Evolutionary conservation across 2,329 filamentous ascomycete species (phyloP).

Genomic region (Pseudogymnoascus verrucosus): DNA sequence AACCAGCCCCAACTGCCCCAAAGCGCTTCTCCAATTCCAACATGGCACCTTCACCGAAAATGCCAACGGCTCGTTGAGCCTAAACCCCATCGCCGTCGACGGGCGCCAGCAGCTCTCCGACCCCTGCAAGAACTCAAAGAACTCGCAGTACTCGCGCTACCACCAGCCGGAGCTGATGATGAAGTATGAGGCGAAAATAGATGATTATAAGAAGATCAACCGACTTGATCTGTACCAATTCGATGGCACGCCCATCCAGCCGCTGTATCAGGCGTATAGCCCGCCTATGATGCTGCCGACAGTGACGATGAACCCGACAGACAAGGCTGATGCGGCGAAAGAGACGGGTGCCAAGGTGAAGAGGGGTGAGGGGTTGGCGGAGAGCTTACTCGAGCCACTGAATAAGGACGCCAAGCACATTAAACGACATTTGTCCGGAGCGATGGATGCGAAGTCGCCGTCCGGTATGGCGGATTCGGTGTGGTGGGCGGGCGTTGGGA

Average conservation of each 20-base stretch:
- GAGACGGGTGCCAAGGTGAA: constrained; percentile 30
- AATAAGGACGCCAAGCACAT: constrained; percentile 26
- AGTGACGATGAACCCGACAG: constrained; percentile 51
- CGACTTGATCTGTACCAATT: constrained; percentile 57
- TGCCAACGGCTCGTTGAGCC: constrained; percentile 47
- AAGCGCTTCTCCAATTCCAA: constrained; percentile 64
- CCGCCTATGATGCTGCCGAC: constrained; percentile 65
- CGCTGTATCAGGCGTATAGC: constrained; percentile 56
- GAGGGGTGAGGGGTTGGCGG: constrained; percentile 26
- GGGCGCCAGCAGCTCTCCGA: constrained; percentile 59
- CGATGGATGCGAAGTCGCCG: constrained; percentile 11
- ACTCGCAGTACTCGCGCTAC: constrained; percentile 55
- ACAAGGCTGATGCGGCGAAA: constrained; percentile 29
- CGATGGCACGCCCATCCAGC: constrained; percentile 57
- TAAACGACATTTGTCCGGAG: constrained; percentile 16
- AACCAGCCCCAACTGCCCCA: constrained; percentile 50
- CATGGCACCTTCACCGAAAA: constrained; percentile 55
- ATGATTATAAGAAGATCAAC: constrained; percentile 52
- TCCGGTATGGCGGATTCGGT: constrained; percentile 22
- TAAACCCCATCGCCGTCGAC: constrained; percentile 56
- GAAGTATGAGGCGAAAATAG: constrained; percentile 37
- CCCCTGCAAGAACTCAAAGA: constrained; percentile 47
- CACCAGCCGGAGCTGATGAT: constrained; percentile 56
- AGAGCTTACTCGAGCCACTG: constrained; percentile 30
- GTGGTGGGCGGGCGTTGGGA: constrained; percentile 28